Evolutionary conservation across 305 asterid species (phyloP).

Genomic region (Solanum hybrid): DNA sequence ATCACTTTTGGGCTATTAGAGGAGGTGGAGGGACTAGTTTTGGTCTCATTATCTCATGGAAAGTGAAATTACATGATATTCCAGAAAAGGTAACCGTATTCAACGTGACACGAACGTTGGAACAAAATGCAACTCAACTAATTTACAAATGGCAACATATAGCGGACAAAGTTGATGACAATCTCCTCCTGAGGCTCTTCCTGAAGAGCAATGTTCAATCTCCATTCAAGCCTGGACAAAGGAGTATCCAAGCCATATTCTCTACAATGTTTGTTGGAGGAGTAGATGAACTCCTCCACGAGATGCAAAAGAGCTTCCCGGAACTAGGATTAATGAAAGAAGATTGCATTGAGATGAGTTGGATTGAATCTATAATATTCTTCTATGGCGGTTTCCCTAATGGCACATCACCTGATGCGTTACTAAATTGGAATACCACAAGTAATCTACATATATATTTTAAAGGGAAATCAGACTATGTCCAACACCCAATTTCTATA

Average conservation of each 20-base stretch:
- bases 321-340: background rate
- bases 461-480: constrained; percentile 45
- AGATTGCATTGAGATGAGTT: too few species aligned
- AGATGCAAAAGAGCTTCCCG: background rate
- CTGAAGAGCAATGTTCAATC: background rate
- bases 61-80: constrained; percentile 1
- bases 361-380: background rate
- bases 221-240: background rate
- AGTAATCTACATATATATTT: constrained; percentile 8
- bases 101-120: background rate
- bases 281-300: background rate
- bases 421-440: constrained; percentile 19
- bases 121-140: constrained; percentile 15
- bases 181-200: constrained; percentile 15
- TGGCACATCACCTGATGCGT: constrained; percentile 8
- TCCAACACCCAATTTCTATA: constrained; percentile 14
- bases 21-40: background rate
- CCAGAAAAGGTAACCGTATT: constrained; percentile 10
- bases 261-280: background rate
- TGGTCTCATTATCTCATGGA: constrained; percentile 23
- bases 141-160: constrained; percentile 8
- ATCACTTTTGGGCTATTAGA: too few species aligned
- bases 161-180: constrained; percentile 12
- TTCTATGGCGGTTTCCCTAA: background rate
- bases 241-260: background rate